These are phyloP conservation scores for Neurospora sp. DNA, from an alignment of 495 filamentous ascomycete species.

Conservation along the genomic window DNA sequence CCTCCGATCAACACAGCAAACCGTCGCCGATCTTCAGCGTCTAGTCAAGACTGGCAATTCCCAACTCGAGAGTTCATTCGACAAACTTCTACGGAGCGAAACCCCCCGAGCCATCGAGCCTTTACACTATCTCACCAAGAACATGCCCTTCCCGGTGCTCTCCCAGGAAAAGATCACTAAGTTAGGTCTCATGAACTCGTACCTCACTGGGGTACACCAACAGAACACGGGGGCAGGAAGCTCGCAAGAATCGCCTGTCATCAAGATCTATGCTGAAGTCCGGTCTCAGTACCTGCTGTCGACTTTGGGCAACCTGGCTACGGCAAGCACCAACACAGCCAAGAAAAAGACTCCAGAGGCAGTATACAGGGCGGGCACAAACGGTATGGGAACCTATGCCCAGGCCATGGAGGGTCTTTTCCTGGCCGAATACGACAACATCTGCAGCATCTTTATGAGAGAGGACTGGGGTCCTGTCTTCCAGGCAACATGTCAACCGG, in stretches of 20 bases:
- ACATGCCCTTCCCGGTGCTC: conserved; percentile 42
- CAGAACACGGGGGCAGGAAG: conserved; percentile 18
- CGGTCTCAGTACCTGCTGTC: conserved; percentile 72
- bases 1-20: conserved; percentile 81
- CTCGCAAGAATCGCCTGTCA: conserved; percentile 54
- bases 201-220: conserved; percentile 24
- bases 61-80: conserved; percentile 74
- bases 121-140: conserved; percentile 86
- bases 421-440: conserved; percentile 76
- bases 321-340: conserved; percentile 79
- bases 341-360: conserved; percentile 70
- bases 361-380: conserved; percentile 82
- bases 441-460: conserved; percentile 70
- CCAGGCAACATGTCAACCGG: conserved; percentile 61
- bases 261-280: conserved; percentile 74
- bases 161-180: conserved; percentile 39
- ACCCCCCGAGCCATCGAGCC: conserved; percentile 72
- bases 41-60: conserved; percentile 67
- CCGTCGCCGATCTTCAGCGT: conserved; percentile 66
- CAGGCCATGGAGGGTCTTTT: conserved; percentile 80
- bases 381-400: conserved; percentile 84
- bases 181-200: conserved; percentile 42
- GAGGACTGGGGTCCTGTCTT: conserved; percentile 74
- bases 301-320: conserved; percentile 74
- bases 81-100: conserved; percentile 56